These are phyloP conservation scores for Acacia crassicarpa DNA, from an alignment of 306 rosid genomes.

Conservation along the genomic window DNA sequence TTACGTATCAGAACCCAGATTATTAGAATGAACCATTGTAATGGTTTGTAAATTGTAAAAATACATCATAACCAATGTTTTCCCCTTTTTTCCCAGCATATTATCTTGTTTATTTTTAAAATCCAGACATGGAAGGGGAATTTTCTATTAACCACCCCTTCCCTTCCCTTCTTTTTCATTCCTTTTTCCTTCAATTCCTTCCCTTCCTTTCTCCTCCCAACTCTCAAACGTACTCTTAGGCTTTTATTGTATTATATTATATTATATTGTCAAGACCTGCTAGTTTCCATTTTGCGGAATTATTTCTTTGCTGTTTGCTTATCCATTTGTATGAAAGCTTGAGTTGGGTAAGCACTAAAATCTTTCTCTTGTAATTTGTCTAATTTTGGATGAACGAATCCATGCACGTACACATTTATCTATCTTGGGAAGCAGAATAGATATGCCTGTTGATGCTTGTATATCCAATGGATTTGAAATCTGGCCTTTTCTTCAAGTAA, in stretches of 20 bases:
- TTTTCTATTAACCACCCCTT: background rate
- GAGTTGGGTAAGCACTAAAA: background rate
- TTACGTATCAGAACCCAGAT: background rate
- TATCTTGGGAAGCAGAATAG: background rate
- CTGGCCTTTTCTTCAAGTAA: conserved; percentile 14
- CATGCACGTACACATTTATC: background rate
- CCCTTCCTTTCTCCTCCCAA: background rate
- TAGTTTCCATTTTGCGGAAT: background rate
- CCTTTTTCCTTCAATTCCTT: background rate
- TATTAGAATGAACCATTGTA: background rate
- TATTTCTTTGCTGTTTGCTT: background rate
- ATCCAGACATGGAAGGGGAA: background rate
- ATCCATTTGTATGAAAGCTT: background rate
- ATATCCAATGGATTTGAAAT: background rate
- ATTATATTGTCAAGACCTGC: background rate
- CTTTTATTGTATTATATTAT: background rate
- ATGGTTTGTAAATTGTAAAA: background rate
- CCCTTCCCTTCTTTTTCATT: background rate
- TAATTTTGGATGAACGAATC: background rate
- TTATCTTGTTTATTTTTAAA: background rate
- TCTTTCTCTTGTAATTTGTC: background rate
- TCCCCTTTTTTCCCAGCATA: background rate
- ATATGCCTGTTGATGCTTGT: background rate
- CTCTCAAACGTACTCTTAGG: background rate
- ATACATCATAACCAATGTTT: background rate